Percentiles rank a stretch among this genome's conserved stretches.
phyloP scores from a whole-genome alignment of 202 grass and related monocot species.

The Musa balbisiana region DNA sequence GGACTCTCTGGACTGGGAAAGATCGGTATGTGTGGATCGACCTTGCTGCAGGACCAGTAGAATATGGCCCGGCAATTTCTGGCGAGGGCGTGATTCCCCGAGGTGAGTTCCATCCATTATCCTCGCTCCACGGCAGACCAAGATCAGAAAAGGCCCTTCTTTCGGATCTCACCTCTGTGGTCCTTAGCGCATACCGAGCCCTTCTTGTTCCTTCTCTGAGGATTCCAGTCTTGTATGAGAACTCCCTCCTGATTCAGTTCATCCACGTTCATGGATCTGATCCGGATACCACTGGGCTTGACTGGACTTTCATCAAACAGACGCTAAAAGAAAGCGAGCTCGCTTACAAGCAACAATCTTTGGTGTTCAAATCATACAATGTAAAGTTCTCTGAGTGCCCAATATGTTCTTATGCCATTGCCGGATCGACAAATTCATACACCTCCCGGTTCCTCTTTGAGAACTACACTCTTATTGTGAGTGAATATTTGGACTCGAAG shows the following conservation, averaged over 20 bases:
- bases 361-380: constrained; percentile 50
- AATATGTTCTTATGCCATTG: constrained; percentile 75
- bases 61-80: constrained; percentile 76
- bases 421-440: constrained; percentile 63
- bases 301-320: constrained; percentile 58
- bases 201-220: constrained; percentile 82
- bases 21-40: constrained; percentile 93
- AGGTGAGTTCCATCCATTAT: constrained; percentile 88
- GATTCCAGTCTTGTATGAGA: constrained; percentile 85
- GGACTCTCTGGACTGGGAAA: constrained; percentile 76
- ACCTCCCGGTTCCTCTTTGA: constrained; percentile 88
- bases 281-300: constrained; percentile 48
- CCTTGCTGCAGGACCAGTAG: constrained; percentile 66
- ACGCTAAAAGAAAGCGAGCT: constrained; percentile 54
- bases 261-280: constrained; percentile 74
- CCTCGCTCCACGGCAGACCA: constrained; percentile 69
- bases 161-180: constrained; percentile 63
- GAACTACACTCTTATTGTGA: constrained; percentile 90
- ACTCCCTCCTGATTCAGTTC: constrained; percentile 65
- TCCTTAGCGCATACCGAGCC: constrained; percentile 76
- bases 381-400: constrained; percentile 72
- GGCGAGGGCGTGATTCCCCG: constrained; percentile 82
- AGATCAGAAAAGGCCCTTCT: constrained; percentile 63
- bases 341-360: constrained; percentile 45
- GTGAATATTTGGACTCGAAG: constrained; percentile 90